Base-by-base conservation (phyloP, 192 early-diverging fungal genomes). In the Irineochytrium annulatum region DNA sequence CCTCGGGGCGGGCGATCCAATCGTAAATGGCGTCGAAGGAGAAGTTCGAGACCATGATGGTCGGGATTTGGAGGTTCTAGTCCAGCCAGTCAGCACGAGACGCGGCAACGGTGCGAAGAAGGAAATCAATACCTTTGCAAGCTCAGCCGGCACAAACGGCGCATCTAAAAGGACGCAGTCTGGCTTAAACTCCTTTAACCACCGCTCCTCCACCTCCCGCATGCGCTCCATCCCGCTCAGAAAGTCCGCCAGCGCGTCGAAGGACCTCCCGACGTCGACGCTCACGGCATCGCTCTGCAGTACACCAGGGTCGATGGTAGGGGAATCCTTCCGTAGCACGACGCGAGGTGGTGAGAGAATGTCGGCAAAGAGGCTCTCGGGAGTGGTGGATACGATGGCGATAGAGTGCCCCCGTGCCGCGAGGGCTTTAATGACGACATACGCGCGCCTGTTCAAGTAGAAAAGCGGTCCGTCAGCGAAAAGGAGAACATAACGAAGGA, bases 21-120 rank as follows among this genome's bases (percentile, higher is more conserved):
- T 56, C 60, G 45, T 74, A 75, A 14, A 81, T 78, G 22, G 63
- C 57, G 35, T 81, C 79, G 57, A 81, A 81, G 1, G 77, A 66
- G 43, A 81, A 81, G 46, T 81, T 81, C 20, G 76, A 70, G 14
- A 76, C 55, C 37, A 73, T 19, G 24, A 81, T 34, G 19, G 67
- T 53, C 2, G 72, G 73, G 11, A 81, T 48, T 3, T 8, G 37
- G 8, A 58, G 8, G 33, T 34, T 46, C 17, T 55, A 30, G 33
- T 16, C 14, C 54, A 16, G 33, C 14, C 19, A 5, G 54, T 27
- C 31, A 17, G 58, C 29, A 65, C 39, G 59, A 6, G 16, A 65
- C 17, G 1, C 8, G 27, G 43, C 32, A 65, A 65, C 27, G 34
- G 34, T 8, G 41, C 43, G 3, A 53, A 31, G 19, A 59, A 59